phyloP scores from a whole-genome alignment of 805 yeast genomes.

The Kluyveromyces dobzhanskii region DNA sequence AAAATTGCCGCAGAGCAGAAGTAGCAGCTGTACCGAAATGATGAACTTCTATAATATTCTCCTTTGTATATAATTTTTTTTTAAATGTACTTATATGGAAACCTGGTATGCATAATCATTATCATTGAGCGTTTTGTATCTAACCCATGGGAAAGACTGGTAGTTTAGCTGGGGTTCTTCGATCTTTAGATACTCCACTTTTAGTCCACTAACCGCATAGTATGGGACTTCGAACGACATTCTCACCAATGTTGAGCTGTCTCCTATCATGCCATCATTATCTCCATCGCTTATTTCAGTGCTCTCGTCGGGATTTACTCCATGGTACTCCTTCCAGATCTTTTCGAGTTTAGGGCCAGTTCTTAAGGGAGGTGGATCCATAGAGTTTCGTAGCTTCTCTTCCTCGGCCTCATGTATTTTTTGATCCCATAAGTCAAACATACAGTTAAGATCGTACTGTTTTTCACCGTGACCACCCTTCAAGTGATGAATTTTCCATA shows the following conservation, averaged over 20 bases:
- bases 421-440: slow-evolving; percentile 32
- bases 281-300: not conserved
- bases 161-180: slow-evolving; percentile 53
- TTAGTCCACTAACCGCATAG: slow-evolving; percentile 56
- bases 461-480: slow-evolving; percentile 48
- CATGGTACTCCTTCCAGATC: slow-evolving; percentile 26
- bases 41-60: not conserved
- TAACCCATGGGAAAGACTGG: slow-evolving; percentile 74
- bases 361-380: slow-evolving; percentile 33
- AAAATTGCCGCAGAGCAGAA: not conserved
- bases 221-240: slow-evolving; percentile 59
- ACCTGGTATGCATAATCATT: slow-evolving; percentile 28
- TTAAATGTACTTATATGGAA: not conserved
- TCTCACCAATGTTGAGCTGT: slow-evolving; percentile 29
- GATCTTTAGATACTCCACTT: slow-evolving; percentile 57
- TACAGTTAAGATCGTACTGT: slow-evolving; percentile 47
- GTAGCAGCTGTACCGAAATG: not conserved
- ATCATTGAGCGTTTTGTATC: slow-evolving; percentile 43
- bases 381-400: slow-evolving; percentile 22
- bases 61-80: not conserved
- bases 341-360: slow-evolving; percentile 27
- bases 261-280: not conserved
- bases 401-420: slow-evolving; percentile 17
- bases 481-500: slow-evolving; percentile 65
- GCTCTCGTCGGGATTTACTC: slow-evolving; percentile 6